Evolutionary conservation across 805 yeast species (phyloP), one percentile per base, ranked within the genome.

Genomic region (Cyberlindnera bimundalis): DNA sequence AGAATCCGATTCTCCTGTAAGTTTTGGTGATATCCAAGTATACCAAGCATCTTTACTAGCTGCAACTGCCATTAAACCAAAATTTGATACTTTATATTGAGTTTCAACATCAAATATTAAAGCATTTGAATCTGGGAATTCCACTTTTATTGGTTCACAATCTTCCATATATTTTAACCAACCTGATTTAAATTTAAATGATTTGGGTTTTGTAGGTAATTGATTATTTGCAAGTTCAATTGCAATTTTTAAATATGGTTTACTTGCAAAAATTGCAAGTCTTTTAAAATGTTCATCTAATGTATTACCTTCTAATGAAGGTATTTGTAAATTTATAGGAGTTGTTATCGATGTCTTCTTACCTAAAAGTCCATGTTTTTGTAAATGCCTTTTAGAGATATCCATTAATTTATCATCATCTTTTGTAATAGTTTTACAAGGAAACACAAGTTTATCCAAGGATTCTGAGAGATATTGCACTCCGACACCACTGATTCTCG

Each of bases 31-130:
- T 8, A 88, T 80, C 99, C 99, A 93, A 0, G 81, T 79, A 56
- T 90, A 93, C 96, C 97, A 89, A 0, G 96, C 95, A 9, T 72
- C 67, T 0, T 70, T 59, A 0, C 96, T 79, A 2, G 73, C 80
- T 10, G 96, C 95, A 0, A 85, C 75, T 2, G 96, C 96, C 61
- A 93, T 58, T 0, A 84, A 77, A 0, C 98, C 81, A 56, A 78
- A 90, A 4, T 73, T 74, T 0, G 93, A 77, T 1, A 78, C 62
- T 50, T 86, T 81, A 62, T 88, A 90, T 55, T 90, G 59, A 0
- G 83, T 86, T 59, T 93, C 99, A 10, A 87, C 90, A 61, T 93
- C 99, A 60, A 91, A 91, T 0, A 84, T 89, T 11, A 93, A 55
- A 3, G 76, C 78, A 30, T 79, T 71, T 42, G 86, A 97, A 26